Conservation (phyloP, 257 asterid species). For the Cynanchum wilfordii region DNA sequence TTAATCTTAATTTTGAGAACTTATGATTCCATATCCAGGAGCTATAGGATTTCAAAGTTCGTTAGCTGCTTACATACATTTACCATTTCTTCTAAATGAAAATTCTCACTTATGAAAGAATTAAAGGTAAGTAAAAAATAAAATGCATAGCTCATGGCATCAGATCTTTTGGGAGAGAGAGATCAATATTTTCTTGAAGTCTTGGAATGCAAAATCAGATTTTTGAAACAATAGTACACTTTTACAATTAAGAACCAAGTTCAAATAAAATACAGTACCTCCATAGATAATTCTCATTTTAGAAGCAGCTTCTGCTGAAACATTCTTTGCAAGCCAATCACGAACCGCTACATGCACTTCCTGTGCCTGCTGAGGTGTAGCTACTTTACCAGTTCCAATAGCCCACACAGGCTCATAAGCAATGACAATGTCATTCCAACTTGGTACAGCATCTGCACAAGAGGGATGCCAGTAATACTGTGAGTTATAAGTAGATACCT, state of each 20-base stretch:
- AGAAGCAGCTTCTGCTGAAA: conserved; percentile 84
- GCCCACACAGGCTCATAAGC: conserved; percentile 99
- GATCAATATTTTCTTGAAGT: background rate
- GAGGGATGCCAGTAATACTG: background rate
- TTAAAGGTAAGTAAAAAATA: background rate
- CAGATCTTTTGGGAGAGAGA: background rate
- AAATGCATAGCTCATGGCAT: background rate
- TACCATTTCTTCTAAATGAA: background rate
- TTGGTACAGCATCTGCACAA: conserved; percentile 75
- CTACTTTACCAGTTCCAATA: conserved; percentile 99
- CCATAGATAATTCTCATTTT: conserved; percentile 88
- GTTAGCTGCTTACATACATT: background rate
- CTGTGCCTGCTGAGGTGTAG: conserved; percentile 98
- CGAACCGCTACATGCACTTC: conserved; percentile 95
- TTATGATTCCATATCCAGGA: background rate
- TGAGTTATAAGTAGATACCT: background rate
- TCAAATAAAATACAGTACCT: conserved; percentile 38
- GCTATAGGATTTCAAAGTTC: background rate
- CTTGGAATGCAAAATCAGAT: background rate
- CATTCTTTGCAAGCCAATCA: conserved; percentile 90
- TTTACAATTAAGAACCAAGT: background rate
- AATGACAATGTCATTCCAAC: conserved; percentile 85
- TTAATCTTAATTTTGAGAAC: background rate
- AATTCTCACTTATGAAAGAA: background rate
- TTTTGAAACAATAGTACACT: too few species aligned